Evolutionary conservation across 1,139 yeast genomes (phyloP), one percentile per base, ranked within the genome.

Genomic region (Suhomyces bokatorum): DNA sequence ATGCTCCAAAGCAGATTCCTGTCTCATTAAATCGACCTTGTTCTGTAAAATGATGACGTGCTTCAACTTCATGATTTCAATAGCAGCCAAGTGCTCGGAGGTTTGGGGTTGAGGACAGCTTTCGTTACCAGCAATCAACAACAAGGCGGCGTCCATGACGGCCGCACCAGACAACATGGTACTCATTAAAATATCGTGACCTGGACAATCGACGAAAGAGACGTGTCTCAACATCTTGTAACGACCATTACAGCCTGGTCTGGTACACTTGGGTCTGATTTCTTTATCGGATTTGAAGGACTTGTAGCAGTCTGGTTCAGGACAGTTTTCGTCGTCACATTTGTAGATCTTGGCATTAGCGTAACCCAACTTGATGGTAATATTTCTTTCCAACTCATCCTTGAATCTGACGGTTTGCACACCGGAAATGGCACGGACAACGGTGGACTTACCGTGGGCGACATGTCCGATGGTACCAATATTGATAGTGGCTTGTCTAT

Each of bases 161-260:
- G 99, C 99, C 34, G 99, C 99, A 67, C 99, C 99, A 40, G 98
- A 91, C 81, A 95, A 85, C 99, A 95, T 95, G 57, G 99, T 95
- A 80, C 98, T 90, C 99, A 95, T 95, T 68, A 95, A 85, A 77
- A 95, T 93, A 78, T 95, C 99, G 87, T 95, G 99, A 67, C 99
- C 99, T 48, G 99, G 99, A 77, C 99, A 95, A 77, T 95, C 99
- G 50, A 95, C 99, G 60, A 95, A 95, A 7, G 97, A 90, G 45
- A 95, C 99, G 66, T 95, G 99, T 72, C 99, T 89, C 40, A 90
- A 83, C 56, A 95, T 78, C 60, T 81, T 80, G 70, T 90, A 91
- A 64, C 96, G 87, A 51, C 97, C 96, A 14, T 64, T 62, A 66
- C 91, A 85, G 12, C 95, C 96, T 51, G 85, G 84, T 53, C 87